Evolutionary conservation across 257 asterid genomes (phyloP).

Genomic region (Coffea canephora): DNA sequence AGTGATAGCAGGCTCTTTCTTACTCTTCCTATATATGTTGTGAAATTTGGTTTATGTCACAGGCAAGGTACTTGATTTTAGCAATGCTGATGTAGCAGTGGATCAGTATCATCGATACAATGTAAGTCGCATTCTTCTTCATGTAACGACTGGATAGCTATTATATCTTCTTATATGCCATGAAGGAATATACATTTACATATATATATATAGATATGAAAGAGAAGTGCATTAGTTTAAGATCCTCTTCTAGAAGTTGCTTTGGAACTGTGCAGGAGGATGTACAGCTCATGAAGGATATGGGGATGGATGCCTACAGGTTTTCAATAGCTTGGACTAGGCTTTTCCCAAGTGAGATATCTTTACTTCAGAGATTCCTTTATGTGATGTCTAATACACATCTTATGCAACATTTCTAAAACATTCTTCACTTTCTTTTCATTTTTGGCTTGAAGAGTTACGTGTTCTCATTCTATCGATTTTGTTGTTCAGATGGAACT

Average conservation of each 20-base stretch:
- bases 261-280: slow-evolving; percentile 53
- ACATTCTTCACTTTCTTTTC: too few relatives aligned
- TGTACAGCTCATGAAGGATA: slow-evolving; percentile 63
- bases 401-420: too few relatives aligned
- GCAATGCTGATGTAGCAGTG: slow-evolving; percentile 77
- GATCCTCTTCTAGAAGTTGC: not conserved
- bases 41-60: slow-evolving; percentile 1
- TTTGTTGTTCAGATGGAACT: slow-evolving; percentile 56
- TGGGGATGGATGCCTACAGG: slow-evolving; percentile 97
- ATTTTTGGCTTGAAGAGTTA: not conserved
- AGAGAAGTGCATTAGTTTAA: not conserved
- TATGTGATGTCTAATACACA: too few relatives aligned
- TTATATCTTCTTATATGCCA: not conserved
- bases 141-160: not conserved
- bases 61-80: slow-evolving; percentile 75
- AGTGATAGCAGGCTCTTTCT: too few relatives aligned
- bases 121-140: slow-evolving; percentile 31
- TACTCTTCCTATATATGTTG: not conserved
- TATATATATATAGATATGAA: too few relatives aligned
- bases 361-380: not conserved
- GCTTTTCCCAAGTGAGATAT: slow-evolving; percentile 68
- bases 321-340: slow-evolving; percentile 94
- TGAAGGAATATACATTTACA: not conserved
- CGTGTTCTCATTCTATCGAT: not conserved
- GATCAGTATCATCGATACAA: slow-evolving; percentile 72